Evolutionary conservation across 2,329 filamentous ascomycete species (phyloP).

Genomic region (Diplodia sapinea): DNA sequence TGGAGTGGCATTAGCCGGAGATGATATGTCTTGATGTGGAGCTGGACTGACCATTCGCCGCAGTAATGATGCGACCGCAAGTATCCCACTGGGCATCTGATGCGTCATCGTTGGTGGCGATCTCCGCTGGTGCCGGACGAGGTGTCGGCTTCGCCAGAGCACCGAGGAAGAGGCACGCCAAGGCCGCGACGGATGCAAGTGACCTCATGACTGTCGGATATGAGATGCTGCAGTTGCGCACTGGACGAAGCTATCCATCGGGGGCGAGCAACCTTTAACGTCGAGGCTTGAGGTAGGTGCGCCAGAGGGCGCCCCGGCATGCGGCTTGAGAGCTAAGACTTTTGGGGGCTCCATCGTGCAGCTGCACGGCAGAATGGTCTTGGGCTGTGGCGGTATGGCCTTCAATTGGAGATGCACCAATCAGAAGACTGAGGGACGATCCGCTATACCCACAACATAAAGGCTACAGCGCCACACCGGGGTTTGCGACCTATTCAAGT

Average conservation of each 20-base stretch:
- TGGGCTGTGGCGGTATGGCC: background rate
- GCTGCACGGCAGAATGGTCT: background rate
- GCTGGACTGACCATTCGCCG: background rate
- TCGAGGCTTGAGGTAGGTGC: background rate
- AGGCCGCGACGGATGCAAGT: background rate
- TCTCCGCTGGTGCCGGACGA: background rate
- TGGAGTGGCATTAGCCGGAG: background rate
- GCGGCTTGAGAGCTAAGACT: background rate
- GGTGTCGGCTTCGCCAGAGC: background rate
- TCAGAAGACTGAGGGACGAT: background rate
- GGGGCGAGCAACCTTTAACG: background rate
- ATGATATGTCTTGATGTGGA: background rate
- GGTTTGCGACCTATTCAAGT: background rate
- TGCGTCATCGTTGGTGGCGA: background rate
- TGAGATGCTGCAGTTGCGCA: background rate
- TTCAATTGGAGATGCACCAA: background rate
- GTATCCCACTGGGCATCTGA: background rate
- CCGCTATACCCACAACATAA: background rate
- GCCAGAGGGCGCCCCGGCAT: background rate
- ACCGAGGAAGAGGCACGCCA: background rate
- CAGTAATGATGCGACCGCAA: background rate
- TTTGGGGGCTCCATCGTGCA: background rate
- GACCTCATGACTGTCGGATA: background rate
- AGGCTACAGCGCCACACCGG: background rate
- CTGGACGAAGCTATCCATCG: background rate